Conservation (phyloP, 2,329 filamentous ascomycete genomes). For the Monosporascus sp. region DNA sequence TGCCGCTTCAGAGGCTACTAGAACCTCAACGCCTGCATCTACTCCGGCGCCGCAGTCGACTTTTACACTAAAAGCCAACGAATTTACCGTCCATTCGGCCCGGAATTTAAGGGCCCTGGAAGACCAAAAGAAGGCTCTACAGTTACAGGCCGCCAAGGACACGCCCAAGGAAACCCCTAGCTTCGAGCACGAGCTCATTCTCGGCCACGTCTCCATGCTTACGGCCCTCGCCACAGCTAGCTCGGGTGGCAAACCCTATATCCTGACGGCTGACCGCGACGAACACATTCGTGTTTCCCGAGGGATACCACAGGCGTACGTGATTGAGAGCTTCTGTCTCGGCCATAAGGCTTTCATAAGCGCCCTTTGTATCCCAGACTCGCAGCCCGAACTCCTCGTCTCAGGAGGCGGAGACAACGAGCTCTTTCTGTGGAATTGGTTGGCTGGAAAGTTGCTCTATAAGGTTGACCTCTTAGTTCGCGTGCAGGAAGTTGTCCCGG, state of each 20-base stretch:
- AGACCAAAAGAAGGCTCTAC: slow-evolving; percentile 44
- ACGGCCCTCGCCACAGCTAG: slow-evolving; percentile 63
- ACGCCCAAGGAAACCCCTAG: slow-evolving; percentile 33
- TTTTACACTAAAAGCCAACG: slow-evolving; percentile 39
- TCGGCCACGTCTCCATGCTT: slow-evolving; percentile 94
- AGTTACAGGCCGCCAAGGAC: slow-evolving; percentile 17
- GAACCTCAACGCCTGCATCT: slow-evolving; percentile 16
- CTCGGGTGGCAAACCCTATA: slow-evolving; percentile 40
- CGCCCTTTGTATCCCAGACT: slow-evolving; percentile 61
- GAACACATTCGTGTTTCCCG: slow-evolving; percentile 84
- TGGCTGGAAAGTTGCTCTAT: slow-evolving; percentile 45
- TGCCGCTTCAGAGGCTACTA: slow-evolving; percentile 1
- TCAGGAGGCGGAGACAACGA: slow-evolving; percentile 83
- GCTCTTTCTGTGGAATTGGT: slow-evolving; percentile 82
- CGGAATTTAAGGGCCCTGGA: slow-evolving; percentile 58
- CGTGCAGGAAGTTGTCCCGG: slow-evolving; percentile 32
- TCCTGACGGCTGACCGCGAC: slow-evolving; percentile 53
- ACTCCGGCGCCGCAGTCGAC: slow-evolving; percentile 6
- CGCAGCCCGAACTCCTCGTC: slow-evolving; percentile 59
- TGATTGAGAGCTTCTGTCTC: slow-evolving; percentile 86
- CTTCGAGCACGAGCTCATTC: slow-evolving; percentile 73
- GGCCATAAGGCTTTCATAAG: slow-evolving; percentile 84
- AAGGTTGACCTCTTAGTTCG: slow-evolving; percentile 47
- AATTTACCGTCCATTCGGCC: slow-evolving; percentile 58
- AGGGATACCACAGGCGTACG: slow-evolving; percentile 73